Evolutionary conservation across 164 flowering plant genomes (phyloP), one percentile per base, ranked within the genome.

Genomic region (Umbellularia californica): DNA sequence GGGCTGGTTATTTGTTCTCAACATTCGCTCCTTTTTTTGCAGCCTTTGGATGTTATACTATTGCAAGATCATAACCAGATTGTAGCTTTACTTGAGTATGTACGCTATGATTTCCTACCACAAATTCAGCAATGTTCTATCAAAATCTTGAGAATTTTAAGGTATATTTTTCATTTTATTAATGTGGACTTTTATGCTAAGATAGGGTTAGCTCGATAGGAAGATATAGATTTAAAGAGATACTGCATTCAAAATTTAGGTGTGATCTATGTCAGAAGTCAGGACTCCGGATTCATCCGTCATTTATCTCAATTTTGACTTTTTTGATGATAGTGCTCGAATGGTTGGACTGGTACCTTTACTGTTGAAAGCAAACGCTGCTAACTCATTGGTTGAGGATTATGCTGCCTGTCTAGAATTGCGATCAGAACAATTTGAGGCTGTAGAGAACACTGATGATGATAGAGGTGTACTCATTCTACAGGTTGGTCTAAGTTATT

Each of bases 341-440:
- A 88, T 91, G 92, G 87, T 84, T 80, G 98, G 94, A 80, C 94
- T 94, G 28, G 91, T 89, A 14, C 99, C 85, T 77, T 78, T 96
- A 80, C 84, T 96, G 33, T 76, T 96, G 11, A 90, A 96, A 82
- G 87, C 93, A 35, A 86, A 85, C 85, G 88, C 94, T 72, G 91
- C 96, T 1, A 85, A 66, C 70, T 72, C 75, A 76, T 87, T 96
- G 84, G 79, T 92, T 65, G 99, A 92, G 84, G 99, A 96, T 81
- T 94, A 94, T 87, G 99, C 99, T 50, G 89, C 98, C 33, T 96
- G 98, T 86, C 90, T 96, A 20, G 99, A 96, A 82, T 68, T 85
- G 47, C 86, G 97, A 19, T 85, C 95, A 58, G 96, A 91, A 79
- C 97, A 90, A 75, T 75, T 77, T 80, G 97, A 88, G 80, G 69